Evolutionary conservation across 768 basidiomycete genomes (phyloP).

Genomic region (Calocybe gangraenosa): DNA sequence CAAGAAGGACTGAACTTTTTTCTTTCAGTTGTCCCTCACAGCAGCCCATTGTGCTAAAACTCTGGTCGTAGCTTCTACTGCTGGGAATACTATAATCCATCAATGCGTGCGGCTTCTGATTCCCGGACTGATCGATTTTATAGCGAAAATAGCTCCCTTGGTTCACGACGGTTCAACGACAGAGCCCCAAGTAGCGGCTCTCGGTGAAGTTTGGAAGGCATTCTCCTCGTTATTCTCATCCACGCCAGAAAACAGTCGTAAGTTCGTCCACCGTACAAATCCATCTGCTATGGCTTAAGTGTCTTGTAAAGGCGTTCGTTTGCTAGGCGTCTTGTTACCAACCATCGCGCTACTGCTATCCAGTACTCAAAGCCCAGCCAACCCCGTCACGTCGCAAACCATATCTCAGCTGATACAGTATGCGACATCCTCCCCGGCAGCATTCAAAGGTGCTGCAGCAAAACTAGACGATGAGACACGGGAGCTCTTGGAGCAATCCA

Average conservation of each 20-base stretch:
- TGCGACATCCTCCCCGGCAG: conserved; percentile 63
- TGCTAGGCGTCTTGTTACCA: conserved; percentile 72
- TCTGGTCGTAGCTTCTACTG: conserved; percentile 64
- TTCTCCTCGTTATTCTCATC: conserved; percentile 61
- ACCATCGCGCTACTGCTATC: conserved; percentile 69
- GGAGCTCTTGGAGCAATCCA: conserved; percentile 68
- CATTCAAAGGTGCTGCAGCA: conserved; percentile 83
- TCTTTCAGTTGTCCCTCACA: conserved; percentile 66
- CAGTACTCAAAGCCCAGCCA: conserved; percentile 36
- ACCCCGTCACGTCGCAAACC: conserved; percentile 51
- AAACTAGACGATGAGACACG: conserved; percentile 55
- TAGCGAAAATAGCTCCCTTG: conserved; percentile 63
- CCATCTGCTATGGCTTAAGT: not conserved
- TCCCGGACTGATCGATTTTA: conserved; percentile 77
- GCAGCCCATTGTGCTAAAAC: conserved; percentile 91
- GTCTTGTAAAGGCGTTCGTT: conserved; percentile 49
- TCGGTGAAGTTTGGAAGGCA: conserved; percentile 81
- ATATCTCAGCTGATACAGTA: conserved; percentile 67
- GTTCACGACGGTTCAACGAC: conserved; percentile 54
- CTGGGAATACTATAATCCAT: conserved; percentile 62
- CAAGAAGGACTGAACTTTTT: not conserved
- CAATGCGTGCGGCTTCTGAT: conserved; percentile 70
- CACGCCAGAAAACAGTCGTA: conserved; percentile 59
- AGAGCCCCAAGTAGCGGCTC: conserved; percentile 54
- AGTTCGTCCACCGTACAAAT: conserved; percentile 28